Evolutionary conservation across 495 filamentous ascomycete genomes (phyloP).

Genomic region (Talaromyces ruber): DNA sequence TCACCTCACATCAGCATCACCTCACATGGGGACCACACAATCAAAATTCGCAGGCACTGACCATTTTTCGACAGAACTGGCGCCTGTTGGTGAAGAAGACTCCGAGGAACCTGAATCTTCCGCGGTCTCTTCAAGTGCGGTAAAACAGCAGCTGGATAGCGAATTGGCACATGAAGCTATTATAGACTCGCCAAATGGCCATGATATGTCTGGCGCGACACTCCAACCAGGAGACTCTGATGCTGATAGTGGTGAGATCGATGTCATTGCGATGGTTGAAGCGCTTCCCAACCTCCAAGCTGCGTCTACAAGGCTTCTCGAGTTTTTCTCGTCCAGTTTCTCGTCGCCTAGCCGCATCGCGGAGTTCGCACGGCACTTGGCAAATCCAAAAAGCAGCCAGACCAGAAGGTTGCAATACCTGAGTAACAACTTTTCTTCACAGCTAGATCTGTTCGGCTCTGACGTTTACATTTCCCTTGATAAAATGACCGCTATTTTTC

Average conservation of each 20-base stretch:
- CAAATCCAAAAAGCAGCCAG: slow-evolving; percentile 19
- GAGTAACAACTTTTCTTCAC: slow-evolving; percentile 3
- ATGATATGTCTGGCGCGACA: slow-evolving; percentile 35
- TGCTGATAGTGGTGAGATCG: slow-evolving; percentile 9
- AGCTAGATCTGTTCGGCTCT: slow-evolving; percentile 17
- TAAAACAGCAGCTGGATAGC: not conserved
- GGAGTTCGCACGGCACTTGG: slow-evolving; percentile 15
- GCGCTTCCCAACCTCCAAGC: slow-evolving; percentile 25
- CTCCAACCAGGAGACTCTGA: slow-evolving; percentile 19
- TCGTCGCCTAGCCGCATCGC: slow-evolving; percentile 15
- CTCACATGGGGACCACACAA: not conserved
- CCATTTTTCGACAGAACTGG: not conserved
- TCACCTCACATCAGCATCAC: not conserved
- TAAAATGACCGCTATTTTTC: slow-evolving; percentile 12
- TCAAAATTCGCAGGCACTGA: not conserved
- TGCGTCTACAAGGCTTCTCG: slow-evolving; percentile 18
- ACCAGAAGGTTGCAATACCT: slow-evolving; percentile 13
- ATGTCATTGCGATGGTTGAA: slow-evolving; percentile 24
- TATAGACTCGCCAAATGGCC: slow-evolving; percentile 24
- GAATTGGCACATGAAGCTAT: slow-evolving; percentile 3
- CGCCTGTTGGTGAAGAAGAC: slow-evolving; percentile 1
- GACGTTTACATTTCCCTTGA: slow-evolving; percentile 22
- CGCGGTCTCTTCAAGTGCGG: not conserved
- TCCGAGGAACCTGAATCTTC: not conserved
- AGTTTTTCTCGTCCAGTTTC: slow-evolving; percentile 17